Base-by-base conservation (phyloP, 2,329 filamentous ascomycete genomes). In the Trichoderma sp. region DNA sequence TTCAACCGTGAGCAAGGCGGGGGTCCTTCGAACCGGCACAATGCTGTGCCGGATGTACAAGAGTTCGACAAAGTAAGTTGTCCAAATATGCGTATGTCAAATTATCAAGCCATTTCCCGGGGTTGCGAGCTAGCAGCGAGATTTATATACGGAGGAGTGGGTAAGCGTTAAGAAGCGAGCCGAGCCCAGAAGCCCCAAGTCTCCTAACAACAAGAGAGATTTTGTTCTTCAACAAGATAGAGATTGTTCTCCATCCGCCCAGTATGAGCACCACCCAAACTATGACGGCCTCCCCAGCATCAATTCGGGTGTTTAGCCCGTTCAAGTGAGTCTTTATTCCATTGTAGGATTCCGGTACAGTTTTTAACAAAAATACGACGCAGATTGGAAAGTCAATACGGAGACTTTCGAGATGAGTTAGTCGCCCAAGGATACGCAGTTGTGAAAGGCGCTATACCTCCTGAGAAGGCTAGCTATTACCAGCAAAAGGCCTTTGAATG, bases 301-400 rank as follows among this genome's bases (percentile, higher is more conserved):
- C 39, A 3, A n/a, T 42, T n/a, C 39, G 39, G 39, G 39, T 42
- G 39, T 42, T 42, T n/a, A 42, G 39, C 39, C 39, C 39, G 19
- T 42, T 42, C 1, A 42, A 42, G 39, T 42, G 39, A 42, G 39
- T 42, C n/a, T 9, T 42, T 42, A 12, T 42, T 42, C n/a, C 9
- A 1, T 2, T 5, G n/a, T n/a, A 12, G 2, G n/a, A 19, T 2
- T 1, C 39, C 3, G 9, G 8, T 42, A 2, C n/a, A 19, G n/a
- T 42, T 19, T 42, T n/a, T 42, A 42, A 42, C 12, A 17, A 9
- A 42, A 12, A 5, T 19, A 19, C 0, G n/a, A 8, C 10, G 19
- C 19, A 42, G 39, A 12, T 42, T 42, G 12, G 39, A 42, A 42
- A n/a, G 39, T 12, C 39, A 19, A 42, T 42, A 42, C 19, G 39